Conservation (phyloP, 768 basidiomycete species). For the Lactarius vividus region DNA sequence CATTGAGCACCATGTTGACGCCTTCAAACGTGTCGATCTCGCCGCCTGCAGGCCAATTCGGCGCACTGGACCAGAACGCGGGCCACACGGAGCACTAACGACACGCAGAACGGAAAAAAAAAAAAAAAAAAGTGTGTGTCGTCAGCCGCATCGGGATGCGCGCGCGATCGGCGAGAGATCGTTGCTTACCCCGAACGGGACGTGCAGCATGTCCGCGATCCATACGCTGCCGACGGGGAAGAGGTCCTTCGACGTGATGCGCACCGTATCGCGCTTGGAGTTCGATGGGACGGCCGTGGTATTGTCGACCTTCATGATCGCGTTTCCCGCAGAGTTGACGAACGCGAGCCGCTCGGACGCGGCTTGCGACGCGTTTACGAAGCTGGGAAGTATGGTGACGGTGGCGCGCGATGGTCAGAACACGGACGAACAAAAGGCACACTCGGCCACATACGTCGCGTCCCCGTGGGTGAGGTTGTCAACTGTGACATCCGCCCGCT, state of each 20-base stretch:
- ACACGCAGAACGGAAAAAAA: no score
- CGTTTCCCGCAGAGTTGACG: slow-evolving; percentile 65
- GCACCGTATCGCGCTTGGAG: slow-evolving; percentile 64
- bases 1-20: slow-evolving; percentile 62
- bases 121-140: no score
- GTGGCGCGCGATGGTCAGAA: not conserved
- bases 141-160: no score
- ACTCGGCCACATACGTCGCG: slow-evolving; percentile 40
- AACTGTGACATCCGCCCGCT: slow-evolving; percentile 36
- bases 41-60: slow-evolving; percentile 61
- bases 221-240: slow-evolving; percentile 60
- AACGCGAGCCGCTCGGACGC: slow-evolving; percentile 52
- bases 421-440: not conserved
- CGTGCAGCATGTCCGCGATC: slow-evolving; percentile 62
- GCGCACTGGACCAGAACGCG: slow-evolving; percentile 56
- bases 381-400: slow-evolving; percentile 36
- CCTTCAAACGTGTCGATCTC: slow-evolving; percentile 75
- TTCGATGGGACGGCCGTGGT: slow-evolving; percentile 48
- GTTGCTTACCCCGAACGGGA: slow-evolving; percentile 64
- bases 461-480: slow-evolving; percentile 76
- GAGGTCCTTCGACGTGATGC: slow-evolving; percentile 54
- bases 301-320: slow-evolving; percentile 78
- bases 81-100: slow-evolving; percentile 72
- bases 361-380: slow-evolving; percentile 45
- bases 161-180: no score